Conservation (phyloP, 768 basidiomycete genomes). For the Boletus vinaceobasis region DNA sequence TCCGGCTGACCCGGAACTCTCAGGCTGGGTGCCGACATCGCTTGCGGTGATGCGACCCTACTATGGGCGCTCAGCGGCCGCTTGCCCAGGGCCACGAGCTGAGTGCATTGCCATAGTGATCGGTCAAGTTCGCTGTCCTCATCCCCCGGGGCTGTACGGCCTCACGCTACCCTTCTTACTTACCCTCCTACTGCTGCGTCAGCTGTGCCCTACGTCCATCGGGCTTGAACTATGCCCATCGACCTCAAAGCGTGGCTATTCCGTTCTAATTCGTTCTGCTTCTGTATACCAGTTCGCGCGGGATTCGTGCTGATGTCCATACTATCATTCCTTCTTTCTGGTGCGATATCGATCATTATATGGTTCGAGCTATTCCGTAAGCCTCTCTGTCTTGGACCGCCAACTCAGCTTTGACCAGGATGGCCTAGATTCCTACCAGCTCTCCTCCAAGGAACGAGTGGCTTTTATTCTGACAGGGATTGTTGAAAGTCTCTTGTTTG, state of each 20-base stretch:
- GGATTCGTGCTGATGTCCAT: constrained; percentile 57
- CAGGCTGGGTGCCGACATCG: constrained; percentile 3
- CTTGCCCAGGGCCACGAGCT: not conserved
- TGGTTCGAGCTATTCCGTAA: constrained; percentile 64
- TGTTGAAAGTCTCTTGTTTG: constrained; percentile 51
- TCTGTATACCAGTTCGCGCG: constrained; percentile 58
- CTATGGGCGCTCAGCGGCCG: not conserved
- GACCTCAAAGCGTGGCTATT: constrained; percentile 45
- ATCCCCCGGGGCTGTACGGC: not conserved
- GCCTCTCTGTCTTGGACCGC: constrained; percentile 20
- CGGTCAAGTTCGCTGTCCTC: not conserved
- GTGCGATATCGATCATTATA: constrained; percentile 47
- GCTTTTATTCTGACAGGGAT: constrained; percentile 50
- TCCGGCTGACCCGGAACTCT: constrained; percentile 7
- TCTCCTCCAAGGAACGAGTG: constrained; percentile 29
- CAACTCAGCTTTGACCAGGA: not conserved
- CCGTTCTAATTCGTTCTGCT: constrained; percentile 55
- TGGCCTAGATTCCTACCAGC: constrained; percentile 33
- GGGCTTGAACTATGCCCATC: constrained; percentile 35
- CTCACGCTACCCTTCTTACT: not conserved
- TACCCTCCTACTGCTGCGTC: not conserved
- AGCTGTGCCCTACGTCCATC: constrained; percentile 1
- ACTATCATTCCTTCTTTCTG: constrained; percentile 53
- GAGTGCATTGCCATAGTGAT: constrained; percentile 13
- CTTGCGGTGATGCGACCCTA: not conserved